Conservation (phyloP, 2,329 filamentous ascomycete genomes). For the Diaporthe longicolla region DNA sequence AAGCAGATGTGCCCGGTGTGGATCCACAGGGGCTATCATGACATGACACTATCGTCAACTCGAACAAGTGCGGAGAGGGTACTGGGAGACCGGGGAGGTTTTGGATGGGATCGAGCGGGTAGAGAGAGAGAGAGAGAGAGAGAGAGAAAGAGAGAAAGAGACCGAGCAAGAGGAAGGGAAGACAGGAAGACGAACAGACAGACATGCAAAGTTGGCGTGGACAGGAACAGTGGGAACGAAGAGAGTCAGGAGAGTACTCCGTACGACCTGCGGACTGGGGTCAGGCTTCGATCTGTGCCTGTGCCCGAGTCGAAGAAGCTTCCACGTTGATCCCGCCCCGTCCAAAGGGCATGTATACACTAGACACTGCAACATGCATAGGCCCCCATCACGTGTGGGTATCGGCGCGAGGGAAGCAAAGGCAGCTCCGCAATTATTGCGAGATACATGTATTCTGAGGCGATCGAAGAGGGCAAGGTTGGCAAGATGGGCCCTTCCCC, state of each 20-base stretch:
- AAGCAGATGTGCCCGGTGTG: constrained; percentile 32
- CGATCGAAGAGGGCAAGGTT: constrained; percentile 10
- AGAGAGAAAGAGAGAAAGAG: too few species aligned
- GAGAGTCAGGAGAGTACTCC: constrained; percentile 31
- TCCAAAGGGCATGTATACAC: constrained; percentile 16
- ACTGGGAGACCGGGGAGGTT: background rate
- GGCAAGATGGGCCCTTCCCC: background rate
- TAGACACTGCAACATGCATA: constrained; percentile 25
- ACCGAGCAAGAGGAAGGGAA: background rate
- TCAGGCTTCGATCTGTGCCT: constrained; percentile 32
- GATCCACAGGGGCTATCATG: background rate
- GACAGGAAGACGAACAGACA: background rate
- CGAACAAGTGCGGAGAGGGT: constrained; percentile 13
- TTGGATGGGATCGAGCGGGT: constrained; percentile 8
- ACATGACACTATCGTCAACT: constrained; percentile 33
- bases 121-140: background rate
- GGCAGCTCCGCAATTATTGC: constrained; percentile 19
- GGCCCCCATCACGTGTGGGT: constrained; percentile 28
- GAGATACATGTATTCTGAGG: constrained; percentile 17
- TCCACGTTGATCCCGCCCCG: constrained; percentile 25
- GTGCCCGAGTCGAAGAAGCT: constrained; percentile 34
- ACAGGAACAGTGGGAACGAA: background rate
- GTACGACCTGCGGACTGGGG: constrained; percentile 3
- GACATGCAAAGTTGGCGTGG: background rate
- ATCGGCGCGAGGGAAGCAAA: constrained; percentile 18